phyloP scores from a whole-genome alignment of 2,329 filamentous ascomycete genomes.

The Alternaria consortialis region DNA sequence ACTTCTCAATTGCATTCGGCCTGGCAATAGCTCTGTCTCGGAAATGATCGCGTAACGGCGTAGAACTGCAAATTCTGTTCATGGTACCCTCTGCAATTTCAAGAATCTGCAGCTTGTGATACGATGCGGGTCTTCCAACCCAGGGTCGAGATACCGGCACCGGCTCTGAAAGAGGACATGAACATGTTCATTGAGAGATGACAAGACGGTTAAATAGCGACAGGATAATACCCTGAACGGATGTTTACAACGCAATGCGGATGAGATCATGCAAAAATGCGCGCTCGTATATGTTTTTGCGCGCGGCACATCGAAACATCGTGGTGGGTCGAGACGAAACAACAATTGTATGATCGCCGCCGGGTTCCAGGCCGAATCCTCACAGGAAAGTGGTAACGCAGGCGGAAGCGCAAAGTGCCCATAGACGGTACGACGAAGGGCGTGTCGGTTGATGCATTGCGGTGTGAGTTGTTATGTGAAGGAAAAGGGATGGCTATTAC shows the following conservation, averaged over 20 bases:
- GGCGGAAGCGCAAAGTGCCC: not conserved
- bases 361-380: constrained; percentile 7
- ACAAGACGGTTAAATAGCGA: not conserved
- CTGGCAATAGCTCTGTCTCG: not conserved
- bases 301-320: constrained; percentile 27
- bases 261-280: not conserved
- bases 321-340: constrained; percentile 34
- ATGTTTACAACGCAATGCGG: not conserved
- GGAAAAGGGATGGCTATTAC: not conserved
- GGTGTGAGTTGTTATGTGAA: not conserved
- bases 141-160: not conserved
- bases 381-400: not conserved
- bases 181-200: not conserved
- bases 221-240: not conserved
- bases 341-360: constrained; percentile 30
- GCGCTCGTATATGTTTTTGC: not conserved
- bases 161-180: not conserved
- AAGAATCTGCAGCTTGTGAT: constrained; percentile 9
- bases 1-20: not conserved
- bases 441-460: not conserved
- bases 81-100: constrained; percentile 19
- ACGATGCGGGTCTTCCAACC: constrained; percentile 6
- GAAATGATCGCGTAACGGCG: not conserved
- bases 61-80: constrained; percentile 11
- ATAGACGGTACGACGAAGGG: not conserved